These are phyloP conservation scores for Tricholoma sp. DNA, from an alignment of 768 basidiomycete genomes.

Conservation along the genomic window DNA sequence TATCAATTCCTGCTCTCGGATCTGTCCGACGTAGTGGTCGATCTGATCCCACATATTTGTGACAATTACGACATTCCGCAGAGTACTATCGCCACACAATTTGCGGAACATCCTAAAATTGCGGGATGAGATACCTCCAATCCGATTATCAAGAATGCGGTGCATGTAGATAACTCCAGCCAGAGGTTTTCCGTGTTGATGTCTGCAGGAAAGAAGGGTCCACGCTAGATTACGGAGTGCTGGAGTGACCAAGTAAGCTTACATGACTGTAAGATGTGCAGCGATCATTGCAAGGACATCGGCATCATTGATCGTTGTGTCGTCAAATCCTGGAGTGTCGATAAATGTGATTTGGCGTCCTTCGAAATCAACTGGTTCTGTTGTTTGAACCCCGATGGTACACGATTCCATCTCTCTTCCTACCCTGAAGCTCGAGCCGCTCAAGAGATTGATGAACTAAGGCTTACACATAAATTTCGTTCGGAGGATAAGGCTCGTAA, in stretches of 20 bases:
- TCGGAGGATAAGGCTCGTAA: too few relatives aligned
- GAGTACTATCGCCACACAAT: constrained; percentile 6
- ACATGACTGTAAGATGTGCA: constrained; percentile 30
- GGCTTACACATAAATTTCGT: neutral
- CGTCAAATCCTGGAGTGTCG: constrained; percentile 61
- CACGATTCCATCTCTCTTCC: constrained; percentile 46
- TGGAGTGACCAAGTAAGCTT: constrained; percentile 5
- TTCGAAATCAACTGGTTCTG: constrained; percentile 37
- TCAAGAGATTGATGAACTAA: constrained; percentile 52
- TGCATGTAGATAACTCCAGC: constrained; percentile 53
- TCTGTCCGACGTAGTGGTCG: constrained; percentile 11
- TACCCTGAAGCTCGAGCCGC: constrained; percentile 42
- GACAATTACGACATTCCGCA: constrained; percentile 8
- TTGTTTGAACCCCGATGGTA: constrained; percentile 39
- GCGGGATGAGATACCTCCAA: constrained; percentile 24
- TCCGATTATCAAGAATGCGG: constrained; percentile 45
- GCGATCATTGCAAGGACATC: constrained; percentile 48
- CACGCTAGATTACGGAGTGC: neutral
- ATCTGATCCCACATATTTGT: constrained; percentile 10
- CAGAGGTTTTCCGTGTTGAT: constrained; percentile 32
- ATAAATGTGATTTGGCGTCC: constrained; percentile 40
- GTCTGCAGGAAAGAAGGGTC: constrained; percentile 12
- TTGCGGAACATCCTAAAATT: constrained; percentile 11
- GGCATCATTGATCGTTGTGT: constrained; percentile 42
- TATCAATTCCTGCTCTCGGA: constrained; percentile 41